phyloP scores from a whole-genome alignment of 768 basidiomycete genomes.

The Clavaria fumosa region DNA sequence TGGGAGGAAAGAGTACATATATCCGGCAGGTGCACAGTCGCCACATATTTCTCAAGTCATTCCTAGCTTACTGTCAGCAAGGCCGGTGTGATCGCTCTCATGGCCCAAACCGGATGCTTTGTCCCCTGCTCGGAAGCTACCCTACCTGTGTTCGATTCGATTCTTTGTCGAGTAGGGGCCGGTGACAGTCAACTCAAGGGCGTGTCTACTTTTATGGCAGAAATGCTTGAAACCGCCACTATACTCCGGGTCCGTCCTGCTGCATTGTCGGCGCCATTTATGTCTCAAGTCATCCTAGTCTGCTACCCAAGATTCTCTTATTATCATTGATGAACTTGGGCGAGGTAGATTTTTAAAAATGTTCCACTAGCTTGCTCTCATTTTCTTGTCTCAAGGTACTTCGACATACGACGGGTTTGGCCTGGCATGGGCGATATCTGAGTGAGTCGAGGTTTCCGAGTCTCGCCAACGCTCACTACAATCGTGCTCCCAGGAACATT shows the following conservation, averaged over 20 bases:
- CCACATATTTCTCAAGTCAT: slow-evolving; percentile 1
- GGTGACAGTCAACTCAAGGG: slow-evolving; percentile 97
- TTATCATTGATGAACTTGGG: slow-evolving; percentile 96
- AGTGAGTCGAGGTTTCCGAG: slow-evolving; percentile 34
- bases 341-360: slow-evolving; percentile 37
- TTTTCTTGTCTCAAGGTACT: slow-evolving; percentile 37
- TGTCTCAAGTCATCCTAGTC: slow-evolving; percentile 33
- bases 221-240: slow-evolving; percentile 97
- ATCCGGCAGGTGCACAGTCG: slow-evolving; percentile 59
- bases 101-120: slow-evolving; percentile 93
- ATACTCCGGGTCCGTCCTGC: slow-evolving; percentile 60
- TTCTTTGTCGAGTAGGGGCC: slow-evolving; percentile 90
- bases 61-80: slow-evolving; percentile 7
- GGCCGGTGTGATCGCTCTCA: slow-evolving; percentile 90
- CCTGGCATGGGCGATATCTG: slow-evolving; percentile 96
- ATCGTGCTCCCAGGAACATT: slow-evolving; percentile 53
- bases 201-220: slow-evolving; percentile 98
- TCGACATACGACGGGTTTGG: slow-evolving; percentile 98
- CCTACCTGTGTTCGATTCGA: slow-evolving; percentile 88
- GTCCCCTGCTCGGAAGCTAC: slow-evolving; percentile 83
- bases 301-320: slow-evolving; percentile 80
- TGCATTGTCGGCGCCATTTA: neutral
- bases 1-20: slow-evolving; percentile 97
- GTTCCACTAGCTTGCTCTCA: neutral
- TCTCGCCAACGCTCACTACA: slow-evolving; percentile 1